Conservation (phyloP, 805 yeast species). For the Sugiyamaella chiloensis region DNA sequence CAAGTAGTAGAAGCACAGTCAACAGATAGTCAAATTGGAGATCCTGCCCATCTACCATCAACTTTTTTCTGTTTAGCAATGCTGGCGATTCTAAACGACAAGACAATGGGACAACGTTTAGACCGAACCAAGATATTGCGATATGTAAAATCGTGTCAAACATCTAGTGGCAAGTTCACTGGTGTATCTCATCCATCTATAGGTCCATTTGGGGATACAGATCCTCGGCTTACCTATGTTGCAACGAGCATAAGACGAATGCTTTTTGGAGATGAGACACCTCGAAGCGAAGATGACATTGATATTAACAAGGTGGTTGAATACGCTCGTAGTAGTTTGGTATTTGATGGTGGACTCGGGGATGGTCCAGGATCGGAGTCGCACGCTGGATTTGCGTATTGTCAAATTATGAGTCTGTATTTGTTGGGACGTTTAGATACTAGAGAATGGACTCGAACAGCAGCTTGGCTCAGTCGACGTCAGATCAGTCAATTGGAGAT, state of each 20-base stretch:
- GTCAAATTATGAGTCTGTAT: conserved; percentile 65
- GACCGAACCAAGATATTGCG: conserved; percentile 44
- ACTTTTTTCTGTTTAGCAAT: conserved; percentile 72
- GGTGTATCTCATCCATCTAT: conserved; percentile 37
- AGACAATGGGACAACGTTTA: conserved; percentile 36
- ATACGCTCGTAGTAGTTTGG: conserved; percentile 40
- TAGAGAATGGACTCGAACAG: conserved; percentile 9
- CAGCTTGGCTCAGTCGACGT: conserved; percentile 47
- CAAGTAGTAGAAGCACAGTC: background rate
- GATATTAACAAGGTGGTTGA: conserved; percentile 40
- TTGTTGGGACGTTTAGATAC: conserved; percentile 37
- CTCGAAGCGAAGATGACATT: conserved; percentile 44
- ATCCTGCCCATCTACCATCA: conserved; percentile 61
- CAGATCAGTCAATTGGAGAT: conserved; percentile 43
- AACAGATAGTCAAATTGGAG: background rate
- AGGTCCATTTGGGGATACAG: conserved; percentile 56
- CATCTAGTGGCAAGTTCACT: conserved; percentile 55
- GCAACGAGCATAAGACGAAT: conserved; percentile 63
- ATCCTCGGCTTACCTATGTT: conserved; percentile 69
- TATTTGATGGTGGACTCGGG: conserved; percentile 72
- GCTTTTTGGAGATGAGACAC: conserved; percentile 38
- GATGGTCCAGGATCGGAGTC: conserved; percentile 53
- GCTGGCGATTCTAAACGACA: conserved; percentile 50
- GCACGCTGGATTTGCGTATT: conserved; percentile 84
- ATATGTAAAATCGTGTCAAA: conserved; percentile 61